A percentile compares a stretch with the other conserved stretches of the same genome.
Evolutionary conservation across 192 early-diverging fungal genomes (phyloP).

Genomic region (Coemansia sp.): DNA sequence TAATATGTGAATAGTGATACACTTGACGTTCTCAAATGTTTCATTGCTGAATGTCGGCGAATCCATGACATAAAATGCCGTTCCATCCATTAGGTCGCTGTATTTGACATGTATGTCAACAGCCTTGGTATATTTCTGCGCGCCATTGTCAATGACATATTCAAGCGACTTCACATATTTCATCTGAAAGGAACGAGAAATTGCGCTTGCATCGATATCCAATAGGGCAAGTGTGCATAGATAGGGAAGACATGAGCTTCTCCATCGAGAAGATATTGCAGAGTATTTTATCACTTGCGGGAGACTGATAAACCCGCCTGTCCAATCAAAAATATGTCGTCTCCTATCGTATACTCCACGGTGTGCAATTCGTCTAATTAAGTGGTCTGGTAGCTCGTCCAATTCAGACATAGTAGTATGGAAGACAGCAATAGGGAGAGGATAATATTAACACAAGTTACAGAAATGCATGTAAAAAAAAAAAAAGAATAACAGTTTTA

Average conservation of each 20-base stretch:
- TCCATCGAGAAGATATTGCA: neutral
- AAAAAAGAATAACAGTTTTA: neutral
- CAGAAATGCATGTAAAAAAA: neutral
- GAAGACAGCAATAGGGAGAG: too few relatives aligned
- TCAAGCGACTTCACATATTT: neutral
- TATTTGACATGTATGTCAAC: neutral
- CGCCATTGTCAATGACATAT: neutral
- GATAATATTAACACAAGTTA: neutral
- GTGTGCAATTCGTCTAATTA: neutral
- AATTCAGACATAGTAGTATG: neutral
- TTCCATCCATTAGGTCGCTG: neutral
- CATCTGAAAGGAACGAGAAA: neutral
- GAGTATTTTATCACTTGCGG: neutral
- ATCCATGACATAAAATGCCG: neutral
- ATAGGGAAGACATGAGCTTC: neutral
- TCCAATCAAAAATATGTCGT: neutral
- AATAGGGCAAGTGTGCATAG: neutral
- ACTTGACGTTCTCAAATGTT: neutral
- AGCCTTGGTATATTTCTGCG: neutral
- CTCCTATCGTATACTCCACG: neutral
- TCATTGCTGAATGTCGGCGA: neutral
- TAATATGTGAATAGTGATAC: neutral
- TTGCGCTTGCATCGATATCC: neutral
- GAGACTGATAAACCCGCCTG: too few relatives aligned
- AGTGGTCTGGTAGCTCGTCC: neutral